Base-by-base conservation (phyloP, 768 basidiomycete species). In the Leccinum arenicola region DNA sequence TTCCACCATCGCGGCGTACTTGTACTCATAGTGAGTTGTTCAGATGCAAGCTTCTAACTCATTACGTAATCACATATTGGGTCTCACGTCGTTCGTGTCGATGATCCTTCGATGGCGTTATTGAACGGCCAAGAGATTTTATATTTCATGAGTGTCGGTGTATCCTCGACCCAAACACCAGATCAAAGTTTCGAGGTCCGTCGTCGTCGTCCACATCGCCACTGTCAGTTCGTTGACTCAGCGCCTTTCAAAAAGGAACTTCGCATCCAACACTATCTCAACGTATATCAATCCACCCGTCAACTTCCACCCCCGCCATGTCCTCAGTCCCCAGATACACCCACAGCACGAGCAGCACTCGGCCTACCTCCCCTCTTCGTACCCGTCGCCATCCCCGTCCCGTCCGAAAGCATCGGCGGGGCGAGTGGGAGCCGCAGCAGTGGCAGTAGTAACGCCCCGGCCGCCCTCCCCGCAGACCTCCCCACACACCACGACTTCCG, bases 231-330 rank as follows among this genome's bases (percentile, higher is more conserved):
- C 14, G 14, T 36, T 38, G 17, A 38, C 38, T 38, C 38, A 38
- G 36, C 38, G 8, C 17, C 36, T 38, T 40, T 12, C 38, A 40
- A 61, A 40, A 61, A 87, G 86, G 86, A 87, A 75, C 70, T 77
- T 25, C 81, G 86, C 40, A 62, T 78, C 5, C 73, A 77, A 38
- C 85, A 86, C 66, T 88, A 88, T 62, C 61, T 84, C 29, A 70
- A 69, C 21, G 76, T 81, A 1, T 86, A 83, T 63, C 67, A 63
- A 29, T 61, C 77, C 0, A 82, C 82, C 0, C 78, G 81, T 15
- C 66, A 71, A 43, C 40, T 33, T 12, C 76, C 81, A 5, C 86
- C 86, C 4, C 64, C 54, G 15, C 83, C 84, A 9, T 77, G 76
- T 38, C 81, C 84, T 0, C 75, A 73, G 54, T 68, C 75, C 3